These are phyloP conservation scores for Castanea crenata DNA, from an alignment of 306 rosid species.

Conservation along the genomic window DNA sequence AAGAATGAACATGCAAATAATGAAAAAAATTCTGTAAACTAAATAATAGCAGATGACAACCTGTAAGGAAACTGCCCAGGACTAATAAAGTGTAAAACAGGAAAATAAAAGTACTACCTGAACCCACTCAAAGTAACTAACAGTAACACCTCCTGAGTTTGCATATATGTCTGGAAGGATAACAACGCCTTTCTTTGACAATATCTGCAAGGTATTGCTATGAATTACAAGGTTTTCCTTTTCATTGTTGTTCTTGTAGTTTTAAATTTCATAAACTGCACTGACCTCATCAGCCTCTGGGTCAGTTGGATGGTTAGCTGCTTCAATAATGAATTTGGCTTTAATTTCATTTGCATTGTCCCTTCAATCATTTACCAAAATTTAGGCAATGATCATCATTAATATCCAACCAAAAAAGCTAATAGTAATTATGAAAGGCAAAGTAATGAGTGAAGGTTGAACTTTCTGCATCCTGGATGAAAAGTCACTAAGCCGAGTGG, in stretches of 20 bases:
- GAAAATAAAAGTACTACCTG: slow-evolving; percentile 52
- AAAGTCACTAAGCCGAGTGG: neutral
- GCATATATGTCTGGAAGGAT: slow-evolving; percentile 96
- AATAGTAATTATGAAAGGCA: neutral
- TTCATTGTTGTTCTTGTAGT: neutral
- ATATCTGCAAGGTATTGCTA: slow-evolving; percentile 47
- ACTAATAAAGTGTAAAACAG: neutral
- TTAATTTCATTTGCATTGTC: slow-evolving; percentile 79
- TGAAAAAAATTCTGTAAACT: neutral
- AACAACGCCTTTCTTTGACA: slow-evolving; percentile 72
- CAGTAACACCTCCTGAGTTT: slow-evolving; percentile 97
- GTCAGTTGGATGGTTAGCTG: slow-evolving; percentile 94
- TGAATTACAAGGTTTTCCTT: neutral
- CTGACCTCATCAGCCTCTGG: slow-evolving; percentile 95
- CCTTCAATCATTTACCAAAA: slow-evolving; percentile 36
- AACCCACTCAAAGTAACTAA: slow-evolving; percentile 97
- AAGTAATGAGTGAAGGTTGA: neutral
- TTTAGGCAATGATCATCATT: neutral
- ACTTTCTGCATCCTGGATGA: neutral
- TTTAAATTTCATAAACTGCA: neutral
- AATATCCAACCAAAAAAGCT: neutral
- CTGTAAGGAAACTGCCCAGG: neutral
- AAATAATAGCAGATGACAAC: neutral
- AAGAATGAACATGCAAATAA: neutral
- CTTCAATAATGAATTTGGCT: slow-evolving; percentile 86